Evolutionary conservation across 2,329 filamentous ascomycete genomes (phyloP).

Genomic region (Trichoderma koningii): DNA sequence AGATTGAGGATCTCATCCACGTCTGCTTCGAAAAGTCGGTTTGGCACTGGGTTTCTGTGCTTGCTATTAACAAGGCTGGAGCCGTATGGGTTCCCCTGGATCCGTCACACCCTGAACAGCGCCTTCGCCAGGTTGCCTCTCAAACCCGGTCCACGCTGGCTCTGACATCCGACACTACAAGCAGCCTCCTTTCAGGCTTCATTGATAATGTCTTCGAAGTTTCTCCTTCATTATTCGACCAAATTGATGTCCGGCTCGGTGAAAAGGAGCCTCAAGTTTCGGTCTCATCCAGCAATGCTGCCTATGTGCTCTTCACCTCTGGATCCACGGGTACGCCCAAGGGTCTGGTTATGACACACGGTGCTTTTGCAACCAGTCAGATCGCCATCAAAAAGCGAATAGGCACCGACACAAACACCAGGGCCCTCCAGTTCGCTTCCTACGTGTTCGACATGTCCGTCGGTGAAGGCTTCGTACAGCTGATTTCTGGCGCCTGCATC

Average conservation of each 20-base stretch:
- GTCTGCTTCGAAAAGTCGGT: constrained; percentile 31
- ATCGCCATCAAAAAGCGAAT: constrained; percentile 6
- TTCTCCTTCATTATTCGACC: not conserved
- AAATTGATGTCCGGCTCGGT: not conserved
- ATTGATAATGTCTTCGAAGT: constrained; percentile 3
- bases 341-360: constrained; percentile 34
- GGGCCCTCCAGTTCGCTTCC: constrained; percentile 29
- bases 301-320: constrained; percentile 53
- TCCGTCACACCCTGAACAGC: constrained; percentile 8
- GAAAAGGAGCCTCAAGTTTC: not conserved
- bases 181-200: not conserved
- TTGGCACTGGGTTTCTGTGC: constrained; percentile 32
- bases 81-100: constrained; percentile 26
- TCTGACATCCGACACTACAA: not conserved
- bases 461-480: constrained; percentile 19
- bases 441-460: constrained; percentile 29
- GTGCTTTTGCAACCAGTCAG: constrained; percentile 11
- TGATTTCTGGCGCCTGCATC: constrained; percentile 29
- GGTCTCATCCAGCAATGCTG: not conserved
- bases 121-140: constrained; percentile 9
- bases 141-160: constrained; percentile 10
- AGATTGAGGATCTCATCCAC: constrained; percentile 29
- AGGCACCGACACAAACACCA: not conserved
- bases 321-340: constrained; percentile 55
- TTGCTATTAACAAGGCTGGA: constrained; percentile 37